A percentile compares a stretch with the other conserved stretches of the same genome.
Evolutionary conservation across 2,329 filamentous ascomycete species (phyloP).

Genomic region (Penicillium thymicola): DNA sequence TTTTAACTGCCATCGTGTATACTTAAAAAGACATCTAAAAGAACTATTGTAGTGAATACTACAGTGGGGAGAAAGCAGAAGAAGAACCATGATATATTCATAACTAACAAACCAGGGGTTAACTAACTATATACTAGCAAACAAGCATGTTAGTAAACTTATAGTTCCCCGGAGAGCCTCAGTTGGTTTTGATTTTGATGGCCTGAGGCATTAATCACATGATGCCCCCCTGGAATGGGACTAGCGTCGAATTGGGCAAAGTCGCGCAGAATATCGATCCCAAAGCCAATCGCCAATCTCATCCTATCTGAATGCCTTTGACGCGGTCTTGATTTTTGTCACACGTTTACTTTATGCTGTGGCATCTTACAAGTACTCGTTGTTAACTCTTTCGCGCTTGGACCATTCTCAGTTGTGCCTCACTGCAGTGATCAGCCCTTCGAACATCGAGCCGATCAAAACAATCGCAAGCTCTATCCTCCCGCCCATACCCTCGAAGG

Average conservation of each 20-base stretch:
- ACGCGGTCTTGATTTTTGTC: background rate
- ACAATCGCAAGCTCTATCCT: constrained; percentile 23
- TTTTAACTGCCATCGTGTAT: too few relatives aligned
- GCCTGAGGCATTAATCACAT: constrained; percentile 26
- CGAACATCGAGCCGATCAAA: constrained; percentile 17
- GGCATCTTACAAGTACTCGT: background rate
- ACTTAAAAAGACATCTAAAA: too few relatives aligned
- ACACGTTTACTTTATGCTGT: background rate
- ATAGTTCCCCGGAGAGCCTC: too few relatives aligned
- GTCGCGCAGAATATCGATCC: constrained; percentile 25
- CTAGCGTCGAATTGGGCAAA: constrained; percentile 30
- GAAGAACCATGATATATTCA: too few relatives aligned
- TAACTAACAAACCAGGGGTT: too few relatives aligned
- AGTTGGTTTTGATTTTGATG: too few relatives aligned
- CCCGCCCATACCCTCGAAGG: constrained; percentile 23
- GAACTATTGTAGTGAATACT: too few relatives aligned
- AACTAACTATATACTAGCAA: too few relatives aligned
- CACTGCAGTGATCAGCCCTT: constrained; percentile 17
- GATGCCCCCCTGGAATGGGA: constrained; percentile 22
- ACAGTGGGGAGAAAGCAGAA: too few relatives aligned
- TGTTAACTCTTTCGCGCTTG: background rate
- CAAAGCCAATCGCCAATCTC: constrained; percentile 1
- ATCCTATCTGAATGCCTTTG: constrained; percentile 3
- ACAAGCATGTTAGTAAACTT: too few relatives aligned
- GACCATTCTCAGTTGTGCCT: background rate